These are phyloP conservation scores for Zea luxurians DNA, from an alignment of 176 grass and related monocot genomes.

Conservation along the genomic window DNA sequence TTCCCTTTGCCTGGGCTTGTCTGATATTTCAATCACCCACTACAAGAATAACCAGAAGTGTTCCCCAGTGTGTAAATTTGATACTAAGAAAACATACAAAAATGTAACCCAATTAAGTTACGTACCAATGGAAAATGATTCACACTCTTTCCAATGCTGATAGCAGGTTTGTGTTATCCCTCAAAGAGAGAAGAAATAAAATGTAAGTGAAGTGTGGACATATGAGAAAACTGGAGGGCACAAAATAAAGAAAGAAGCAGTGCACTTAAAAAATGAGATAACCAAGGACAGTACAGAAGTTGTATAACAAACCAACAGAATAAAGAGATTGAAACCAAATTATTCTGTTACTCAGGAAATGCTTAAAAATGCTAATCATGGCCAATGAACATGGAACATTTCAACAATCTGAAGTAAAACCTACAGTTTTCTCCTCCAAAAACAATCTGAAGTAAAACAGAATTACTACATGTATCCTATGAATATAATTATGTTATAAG, in stretches of 20 bases:
- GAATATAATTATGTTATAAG: not conserved
- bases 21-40: conserved; percentile 97
- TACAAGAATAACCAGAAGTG: conserved; percentile 41
- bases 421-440: too few species aligned
- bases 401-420: conserved; percentile 2
- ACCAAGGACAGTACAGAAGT: conserved; percentile 5
- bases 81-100: conserved; percentile 15
- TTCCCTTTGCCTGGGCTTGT: conserved; percentile 82
- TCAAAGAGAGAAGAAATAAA: conserved; percentile 86
- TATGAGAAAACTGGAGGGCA: conserved; percentile 18
- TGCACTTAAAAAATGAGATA: conserved; percentile 15
- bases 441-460: conserved; percentile 5
- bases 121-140: conserved; percentile 81
- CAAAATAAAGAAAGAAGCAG: not conserved
- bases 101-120: conserved; percentile 14
- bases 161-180: conserved; percentile 70
- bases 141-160: conserved; percentile 98
- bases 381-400: not conserved
- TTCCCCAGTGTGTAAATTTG: conserved; percentile 34
- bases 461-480: not conserved
- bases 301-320: conserved; percentile 2
- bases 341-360: not conserved
- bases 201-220: conserved; percentile 51
- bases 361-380: not conserved
- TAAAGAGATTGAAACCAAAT: conserved; percentile 25